A percentile compares a stretch with the other conserved stretches of the same genome.
Evolutionary conservation across 129 eudicot species (phyloP).

Genomic region (Tagetes patula): DNA sequence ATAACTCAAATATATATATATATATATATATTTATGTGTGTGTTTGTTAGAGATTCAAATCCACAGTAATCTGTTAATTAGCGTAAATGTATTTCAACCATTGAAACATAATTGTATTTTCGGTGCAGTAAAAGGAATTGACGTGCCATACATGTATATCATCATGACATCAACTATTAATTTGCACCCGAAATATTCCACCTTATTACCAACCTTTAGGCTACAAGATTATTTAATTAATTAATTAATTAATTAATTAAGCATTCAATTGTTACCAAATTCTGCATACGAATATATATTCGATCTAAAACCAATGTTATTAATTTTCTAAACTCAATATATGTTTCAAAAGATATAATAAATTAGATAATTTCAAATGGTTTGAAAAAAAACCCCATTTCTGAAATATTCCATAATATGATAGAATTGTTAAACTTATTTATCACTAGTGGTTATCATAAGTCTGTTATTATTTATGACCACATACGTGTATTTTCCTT

Average conservation of each 20-base stretch:
- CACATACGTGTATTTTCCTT: too few species aligned
- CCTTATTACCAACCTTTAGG: conserved; percentile 21
- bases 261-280: neutral
- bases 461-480: too few species aligned
- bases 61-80: neutral
- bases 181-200: conserved; percentile 1
- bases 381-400: too few species aligned
- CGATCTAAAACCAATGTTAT: neutral
- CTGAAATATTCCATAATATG: too few species aligned
- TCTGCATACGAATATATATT: neutral
- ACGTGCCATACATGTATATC: conserved; percentile 16
- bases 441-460: too few species aligned
- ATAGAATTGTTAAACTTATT: too few species aligned
- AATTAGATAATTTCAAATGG: too few species aligned
- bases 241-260: neutral
- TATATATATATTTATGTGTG: too few species aligned
- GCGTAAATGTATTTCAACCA: neutral
- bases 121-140: conserved; percentile 1
- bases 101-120: neutral
- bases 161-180: neutral
- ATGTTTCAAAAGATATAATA: too few species aligned
- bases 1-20: neutral
- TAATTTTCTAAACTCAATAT: neutral
- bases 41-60: neutral
- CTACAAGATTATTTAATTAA: neutral